Evolutionary conservation across 169 alveolate species (phyloP).

Genomic region (Eimeria mitis): DNA sequence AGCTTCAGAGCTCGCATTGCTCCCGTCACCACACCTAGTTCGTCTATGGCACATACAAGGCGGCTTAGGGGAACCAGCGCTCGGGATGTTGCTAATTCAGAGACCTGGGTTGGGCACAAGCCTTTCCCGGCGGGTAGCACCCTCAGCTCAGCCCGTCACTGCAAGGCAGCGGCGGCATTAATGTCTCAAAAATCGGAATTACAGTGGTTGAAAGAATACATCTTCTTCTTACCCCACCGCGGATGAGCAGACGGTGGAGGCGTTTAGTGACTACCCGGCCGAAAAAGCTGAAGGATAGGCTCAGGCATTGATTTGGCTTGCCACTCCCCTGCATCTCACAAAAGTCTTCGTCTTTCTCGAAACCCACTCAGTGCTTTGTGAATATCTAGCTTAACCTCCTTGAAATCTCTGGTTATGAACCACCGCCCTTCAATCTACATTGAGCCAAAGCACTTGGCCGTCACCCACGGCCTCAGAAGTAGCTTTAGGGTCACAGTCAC

Average conservation of each 20-base stretch:
- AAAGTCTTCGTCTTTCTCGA: background rate
- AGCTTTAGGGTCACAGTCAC: background rate
- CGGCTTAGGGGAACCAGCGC: constrained; percentile 51
- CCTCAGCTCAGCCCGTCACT: constrained; percentile 44
- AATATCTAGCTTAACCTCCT: background rate
- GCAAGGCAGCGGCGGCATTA: constrained; percentile 61
- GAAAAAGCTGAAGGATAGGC: background rate
- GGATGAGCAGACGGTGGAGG: background rate
- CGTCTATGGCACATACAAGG: constrained; percentile 42
- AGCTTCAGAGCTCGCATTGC: constrained; percentile 41
- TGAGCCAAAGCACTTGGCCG: background rate
- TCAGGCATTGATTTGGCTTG: background rate
- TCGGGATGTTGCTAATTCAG: background rate
- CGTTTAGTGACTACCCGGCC: background rate
- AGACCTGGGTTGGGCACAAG: constrained; percentile 11
- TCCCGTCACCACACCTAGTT: background rate
- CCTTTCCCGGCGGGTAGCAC: constrained; percentile 21
- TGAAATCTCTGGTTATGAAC: background rate
- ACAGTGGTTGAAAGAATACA: constrained; percentile 57
- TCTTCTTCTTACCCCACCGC: constrained; percentile 57
- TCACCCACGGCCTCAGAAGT: background rate
- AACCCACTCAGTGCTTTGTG: background rate
- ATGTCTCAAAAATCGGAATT: constrained; percentile 31
- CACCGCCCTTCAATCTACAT: background rate
- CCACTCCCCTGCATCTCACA: background rate